Conservation (phyloP, 352 stramenopile genomes). For the Globisporangium acanthophoron region DNA sequence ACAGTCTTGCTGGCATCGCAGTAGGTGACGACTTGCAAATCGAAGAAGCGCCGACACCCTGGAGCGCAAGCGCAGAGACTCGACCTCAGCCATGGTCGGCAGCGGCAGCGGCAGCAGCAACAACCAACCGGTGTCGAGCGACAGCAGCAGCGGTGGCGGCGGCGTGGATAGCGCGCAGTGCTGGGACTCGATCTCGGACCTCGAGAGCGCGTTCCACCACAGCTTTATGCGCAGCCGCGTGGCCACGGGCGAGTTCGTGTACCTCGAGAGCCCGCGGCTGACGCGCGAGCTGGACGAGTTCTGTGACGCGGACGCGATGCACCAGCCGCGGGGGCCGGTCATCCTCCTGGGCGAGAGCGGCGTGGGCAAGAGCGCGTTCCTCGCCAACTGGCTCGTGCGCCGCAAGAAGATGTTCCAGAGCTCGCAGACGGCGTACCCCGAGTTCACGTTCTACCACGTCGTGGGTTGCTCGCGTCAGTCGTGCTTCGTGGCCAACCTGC, state of each 20-base stretch:
- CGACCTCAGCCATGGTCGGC: neutral
- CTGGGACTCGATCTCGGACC: conserved; percentile 76
- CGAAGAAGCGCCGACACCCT: no score
- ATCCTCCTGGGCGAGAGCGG: conserved; percentile 71
- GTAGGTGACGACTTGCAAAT: no score
- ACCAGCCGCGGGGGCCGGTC: conserved; percentile 67
- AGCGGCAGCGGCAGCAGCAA: neutral
- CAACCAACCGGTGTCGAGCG: neutral
- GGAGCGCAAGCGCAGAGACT: neutral
- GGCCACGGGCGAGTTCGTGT: conserved; percentile 68
- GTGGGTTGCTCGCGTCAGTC: conserved; percentile 87
- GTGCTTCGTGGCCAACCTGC: conserved; percentile 78
- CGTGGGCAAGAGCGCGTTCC: conserved; percentile 68
- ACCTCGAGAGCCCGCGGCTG: conserved; percentile 57
- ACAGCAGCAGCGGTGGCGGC: neutral
- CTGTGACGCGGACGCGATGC: conserved; percentile 83
- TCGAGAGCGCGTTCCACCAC: conserved; percentile 79
- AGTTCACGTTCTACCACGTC: conserved; percentile 90
- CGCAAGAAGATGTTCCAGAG: conserved; percentile 85
- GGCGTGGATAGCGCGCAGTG: conserved; percentile 38
- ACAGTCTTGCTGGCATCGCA: no score
- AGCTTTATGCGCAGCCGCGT: conserved; percentile 73
- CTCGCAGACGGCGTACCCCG: conserved; percentile 71
- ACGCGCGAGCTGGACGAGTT: conserved; percentile 74
- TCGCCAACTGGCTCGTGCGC: conserved; percentile 79